phyloP scores from a whole-genome alignment of 2,329 filamentous ascomycete genomes.

The Fonsecaea nubica region DNA sequence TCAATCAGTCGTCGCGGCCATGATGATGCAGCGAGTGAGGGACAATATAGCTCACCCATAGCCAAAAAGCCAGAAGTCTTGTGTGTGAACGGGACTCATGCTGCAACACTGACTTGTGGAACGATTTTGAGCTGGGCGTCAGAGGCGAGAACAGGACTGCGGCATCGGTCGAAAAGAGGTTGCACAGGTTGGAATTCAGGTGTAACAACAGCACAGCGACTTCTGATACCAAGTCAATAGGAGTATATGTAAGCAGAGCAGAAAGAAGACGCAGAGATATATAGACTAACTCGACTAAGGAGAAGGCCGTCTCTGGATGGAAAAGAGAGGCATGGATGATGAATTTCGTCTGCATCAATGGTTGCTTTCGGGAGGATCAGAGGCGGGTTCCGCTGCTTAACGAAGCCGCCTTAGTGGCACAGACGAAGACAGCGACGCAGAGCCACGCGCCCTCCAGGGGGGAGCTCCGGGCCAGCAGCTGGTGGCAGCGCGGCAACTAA shows the following conservation, averaged over 20 bases:
- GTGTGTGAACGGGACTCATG: slow-evolving; percentile 41
- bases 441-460: slow-evolving; percentile 16
- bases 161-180: background rate
- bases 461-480: slow-evolving; percentile 3
- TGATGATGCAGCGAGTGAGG: slow-evolving; percentile 8
- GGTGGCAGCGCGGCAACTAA: slow-evolving; percentile 12
- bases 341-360: slow-evolving; percentile 16
- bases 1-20: slow-evolving; percentile 19
- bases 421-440: slow-evolving; percentile 1
- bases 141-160: background rate
- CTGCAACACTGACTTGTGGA: background rate
- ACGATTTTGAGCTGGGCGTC: background rate
- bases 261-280: slow-evolving; percentile 11
- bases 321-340: slow-evolving; percentile 7
- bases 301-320: slow-evolving; percentile 17
- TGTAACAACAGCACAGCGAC: background rate
- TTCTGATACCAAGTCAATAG: background rate
- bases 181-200: background rate
- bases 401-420: slow-evolving; percentile 18
- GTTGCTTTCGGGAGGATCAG: slow-evolving; percentile 18
- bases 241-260: slow-evolving; percentile 8
- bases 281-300: slow-evolving; percentile 16
- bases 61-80: slow-evolving; percentile 94
- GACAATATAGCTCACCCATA: slow-evolving; percentile 72
- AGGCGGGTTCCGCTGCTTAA: slow-evolving; percentile 19